A percentile compares a stretch with the other conserved stretches of the same genome.
Evolutionary conservation across 73 alveolate species (phyloP).

Genomic region (Paramecium bursaria): DNA sequence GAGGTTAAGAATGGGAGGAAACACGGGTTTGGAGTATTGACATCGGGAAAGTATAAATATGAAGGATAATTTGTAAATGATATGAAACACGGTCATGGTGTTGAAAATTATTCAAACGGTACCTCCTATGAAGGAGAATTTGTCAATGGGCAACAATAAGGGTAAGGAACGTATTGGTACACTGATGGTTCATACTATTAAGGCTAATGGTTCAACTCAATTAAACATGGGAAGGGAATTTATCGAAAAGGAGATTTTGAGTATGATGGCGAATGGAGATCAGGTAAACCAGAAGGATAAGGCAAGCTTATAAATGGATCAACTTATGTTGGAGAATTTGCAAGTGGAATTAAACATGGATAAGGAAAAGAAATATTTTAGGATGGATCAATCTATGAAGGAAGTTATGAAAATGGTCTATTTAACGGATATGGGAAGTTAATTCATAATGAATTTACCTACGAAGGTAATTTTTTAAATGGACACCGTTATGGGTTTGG

Average conservation of each 20-base stretch:
- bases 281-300: conserved; percentile 15
- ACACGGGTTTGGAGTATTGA: conserved; percentile 11
- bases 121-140: conserved; percentile 56
- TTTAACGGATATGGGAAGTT: conserved; percentile 20
- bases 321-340: conserved; percentile 32
- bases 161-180: conserved; percentile 44
- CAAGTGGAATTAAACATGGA: conserved; percentile 30
- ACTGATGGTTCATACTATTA: no score
- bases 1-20: conserved; percentile 2
- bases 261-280: conserved; percentile 42
- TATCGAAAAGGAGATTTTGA: conserved; percentile 31
- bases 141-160: conserved; percentile 38
- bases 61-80: conserved; percentile 35
- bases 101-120: conserved; percentile 33
- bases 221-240: conserved; percentile 30
- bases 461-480: conserved; percentile 15
- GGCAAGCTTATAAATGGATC: neutral
- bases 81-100: conserved; percentile 31
- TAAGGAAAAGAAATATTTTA: conserved; percentile 6
- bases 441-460: conserved; percentile 2
- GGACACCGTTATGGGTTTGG: conserved; percentile 44
- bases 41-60: conserved; percentile 12
- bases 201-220: no score
- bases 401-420: conserved; percentile 7
- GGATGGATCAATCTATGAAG: conserved; percentile 4